Conservation (phyloP, 2,329 filamentous ascomycete genomes). For the Tolypocladium cylindrosporum region DNA sequence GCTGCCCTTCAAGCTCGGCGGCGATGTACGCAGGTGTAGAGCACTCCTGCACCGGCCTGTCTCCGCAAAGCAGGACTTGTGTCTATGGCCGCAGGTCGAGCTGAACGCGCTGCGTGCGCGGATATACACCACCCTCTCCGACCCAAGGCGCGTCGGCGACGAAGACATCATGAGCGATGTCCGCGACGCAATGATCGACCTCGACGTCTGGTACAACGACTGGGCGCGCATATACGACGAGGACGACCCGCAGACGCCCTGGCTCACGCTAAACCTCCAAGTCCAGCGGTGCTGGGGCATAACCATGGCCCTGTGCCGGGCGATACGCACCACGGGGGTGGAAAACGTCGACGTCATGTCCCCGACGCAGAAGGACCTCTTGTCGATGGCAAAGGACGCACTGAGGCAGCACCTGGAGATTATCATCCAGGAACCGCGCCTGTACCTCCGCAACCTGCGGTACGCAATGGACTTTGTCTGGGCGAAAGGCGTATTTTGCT, state of each 20-base stretch:
- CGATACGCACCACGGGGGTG: slow-evolving; percentile 26
- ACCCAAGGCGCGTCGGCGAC: slow-evolving; percentile 14
- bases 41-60: slow-evolving; percentile 31
- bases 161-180: slow-evolving; percentile 28
- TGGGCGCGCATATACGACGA: slow-evolving; percentile 17
- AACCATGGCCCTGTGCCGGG: slow-evolving; percentile 40
- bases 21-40: slow-evolving; percentile 34
- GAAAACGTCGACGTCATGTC: slow-evolving; percentile 33
- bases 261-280: slow-evolving; percentile 32
- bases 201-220: slow-evolving; percentile 37
- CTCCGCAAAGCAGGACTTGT: slow-evolving; percentile 36
- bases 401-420: slow-evolving; percentile 39
- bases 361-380: slow-evolving; percentile 32
- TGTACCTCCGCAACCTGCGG: slow-evolving; percentile 39
- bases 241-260: slow-evolving; percentile 12
- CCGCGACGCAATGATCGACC: slow-evolving; percentile 33
- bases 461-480: slow-evolving; percentile 49
- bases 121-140: slow-evolving; percentile 24
- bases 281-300: slow-evolving; percentile 45
- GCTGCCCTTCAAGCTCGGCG: slow-evolving; percentile 20
- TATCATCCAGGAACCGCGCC: slow-evolving; percentile 31
- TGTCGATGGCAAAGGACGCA: slow-evolving; percentile 39
- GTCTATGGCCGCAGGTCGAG: slow-evolving; percentile 42
- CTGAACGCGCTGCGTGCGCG: slow-evolving; percentile 20
- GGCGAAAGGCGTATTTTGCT: slow-evolving; percentile 49